phyloP scores from a whole-genome alignment of 768 basidiomycete species.

The Boletales sp. region DNA sequence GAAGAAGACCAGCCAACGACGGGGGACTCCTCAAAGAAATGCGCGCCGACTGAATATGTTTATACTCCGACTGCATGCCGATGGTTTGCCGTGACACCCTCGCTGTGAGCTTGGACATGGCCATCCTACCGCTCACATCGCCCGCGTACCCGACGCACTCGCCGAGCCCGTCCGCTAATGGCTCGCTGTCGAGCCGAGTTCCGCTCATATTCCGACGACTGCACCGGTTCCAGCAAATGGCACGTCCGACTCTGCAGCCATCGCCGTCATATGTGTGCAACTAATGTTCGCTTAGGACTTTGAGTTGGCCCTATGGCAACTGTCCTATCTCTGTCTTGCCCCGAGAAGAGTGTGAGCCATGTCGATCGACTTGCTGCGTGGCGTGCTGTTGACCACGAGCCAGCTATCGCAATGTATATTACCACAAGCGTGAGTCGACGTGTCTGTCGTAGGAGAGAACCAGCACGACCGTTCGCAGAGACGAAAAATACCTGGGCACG shows the following conservation, averaged over 20 bases:
- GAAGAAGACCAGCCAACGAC: slow-evolving; percentile 12
- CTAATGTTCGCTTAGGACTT: slow-evolving; percentile 65
- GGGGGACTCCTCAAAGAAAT: not conserved
- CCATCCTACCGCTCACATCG: slow-evolving; percentile 32
- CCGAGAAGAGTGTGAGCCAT: slow-evolving; percentile 80
- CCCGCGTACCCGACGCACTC: slow-evolving; percentile 22
- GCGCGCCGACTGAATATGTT: slow-evolving; percentile 17
- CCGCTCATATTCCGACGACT: slow-evolving; percentile 79
- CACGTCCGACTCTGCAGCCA: slow-evolving; percentile 26
- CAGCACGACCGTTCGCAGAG: slow-evolving; percentile 46
- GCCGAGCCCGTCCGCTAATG: slow-evolving; percentile 9
- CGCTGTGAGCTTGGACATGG: slow-evolving; percentile 20
- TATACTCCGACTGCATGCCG: slow-evolving; percentile 19
- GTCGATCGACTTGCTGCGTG: not conserved
- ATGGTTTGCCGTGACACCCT: slow-evolving; percentile 9
- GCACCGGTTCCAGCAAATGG: slow-evolving; percentile 86
- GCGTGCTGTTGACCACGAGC: slow-evolving; percentile 10
- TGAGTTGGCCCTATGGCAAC: slow-evolving; percentile 93
- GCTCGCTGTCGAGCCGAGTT: slow-evolving; percentile 48
- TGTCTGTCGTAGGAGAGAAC: not conserved
- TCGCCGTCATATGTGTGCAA: not conserved
- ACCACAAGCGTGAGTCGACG: slow-evolving; percentile 79
- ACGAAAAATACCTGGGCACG: slow-evolving; percentile 98
- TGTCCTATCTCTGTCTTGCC: slow-evolving; percentile 89
- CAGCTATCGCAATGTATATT: slow-evolving; percentile 95